phyloP scores from a whole-genome alignment of 345 rosid species.

The Populus davidiana region DNA sequence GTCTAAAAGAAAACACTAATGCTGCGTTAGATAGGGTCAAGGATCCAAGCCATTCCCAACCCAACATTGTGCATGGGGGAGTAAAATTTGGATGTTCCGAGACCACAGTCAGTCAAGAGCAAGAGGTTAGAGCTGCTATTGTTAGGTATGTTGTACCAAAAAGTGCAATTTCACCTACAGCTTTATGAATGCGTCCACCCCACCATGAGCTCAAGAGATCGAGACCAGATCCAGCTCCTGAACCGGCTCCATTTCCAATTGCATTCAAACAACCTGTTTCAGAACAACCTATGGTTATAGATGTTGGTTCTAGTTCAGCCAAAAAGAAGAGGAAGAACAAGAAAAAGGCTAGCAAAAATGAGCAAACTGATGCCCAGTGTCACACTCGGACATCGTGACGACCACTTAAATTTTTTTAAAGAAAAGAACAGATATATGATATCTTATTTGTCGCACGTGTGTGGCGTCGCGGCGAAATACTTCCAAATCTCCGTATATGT shows the following conservation, averaged over 20 bases:
- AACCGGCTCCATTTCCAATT: constrained; percentile 21
- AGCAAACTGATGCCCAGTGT: not conserved
- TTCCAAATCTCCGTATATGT: too few species aligned
- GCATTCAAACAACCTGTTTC: constrained; percentile 4
- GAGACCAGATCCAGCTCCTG: constrained; percentile 13
- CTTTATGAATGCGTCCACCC: not conserved
- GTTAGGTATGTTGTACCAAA: constrained; percentile 1
- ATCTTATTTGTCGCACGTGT: too few species aligned
- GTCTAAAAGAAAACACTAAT: constrained; percentile 32
- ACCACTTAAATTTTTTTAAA: too few species aligned
- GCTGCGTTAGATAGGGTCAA: constrained; percentile 21
- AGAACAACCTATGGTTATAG: not conserved
- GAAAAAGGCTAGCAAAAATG: constrained; percentile 5
- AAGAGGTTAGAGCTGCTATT: constrained; percentile 1
- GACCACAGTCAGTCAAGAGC: not conserved
- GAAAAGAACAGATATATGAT: too few species aligned
- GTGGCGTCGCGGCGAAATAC: rapidly evolving
- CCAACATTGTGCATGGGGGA: not conserved
- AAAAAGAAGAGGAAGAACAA: constrained; percentile 15
- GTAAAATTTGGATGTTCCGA: not conserved
- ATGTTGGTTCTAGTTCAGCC: not conserved
- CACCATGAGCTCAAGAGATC: constrained; percentile 9
- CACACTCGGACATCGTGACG: not conserved
- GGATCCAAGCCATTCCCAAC: constrained; percentile 6
- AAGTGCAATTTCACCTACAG: not conserved